These are phyloP conservation scores for Wickerhamomyces hampshirensis DNA, from an alignment of 805 yeast species.

Conservation along the genomic window DNA sequence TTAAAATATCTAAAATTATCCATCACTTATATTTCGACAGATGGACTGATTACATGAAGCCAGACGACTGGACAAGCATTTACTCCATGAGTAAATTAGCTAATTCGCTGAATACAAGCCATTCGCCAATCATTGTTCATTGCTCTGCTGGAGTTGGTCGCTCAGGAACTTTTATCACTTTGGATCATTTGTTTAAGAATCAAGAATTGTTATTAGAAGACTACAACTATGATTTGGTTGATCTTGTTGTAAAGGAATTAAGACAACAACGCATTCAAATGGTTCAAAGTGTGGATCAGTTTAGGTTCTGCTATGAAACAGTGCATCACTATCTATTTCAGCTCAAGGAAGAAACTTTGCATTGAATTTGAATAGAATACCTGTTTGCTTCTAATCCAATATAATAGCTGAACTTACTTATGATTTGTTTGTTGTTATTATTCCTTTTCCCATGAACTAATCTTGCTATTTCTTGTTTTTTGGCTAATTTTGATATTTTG, in stretches of 20 bases:
- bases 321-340: conserved; percentile 6
- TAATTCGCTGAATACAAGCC: conserved; percentile 21
- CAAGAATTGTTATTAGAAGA: not conserved
- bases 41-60: conserved; percentile 83
- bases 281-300: conserved; percentile 48
- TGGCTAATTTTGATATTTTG: no score
- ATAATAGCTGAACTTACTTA: no score
- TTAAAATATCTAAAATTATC: conserved; percentile 33
- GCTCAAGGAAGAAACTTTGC: no score
- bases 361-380: no score
- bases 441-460: not conserved
- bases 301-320: conserved; percentile 39
- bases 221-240: conserved; percentile 31
- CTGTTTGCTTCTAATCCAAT: no score
- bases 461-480: not conserved
- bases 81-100: conserved; percentile 27
- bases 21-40: conserved; percentile 68
- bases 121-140: conserved; percentile 61
- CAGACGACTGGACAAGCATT: conserved; percentile 35
- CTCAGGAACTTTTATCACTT: conserved; percentile 80
- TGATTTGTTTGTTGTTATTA: not conserved
- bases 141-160: conserved; percentile 98
- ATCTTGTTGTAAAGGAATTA: conserved; percentile 34
- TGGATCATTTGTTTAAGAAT: conserved; percentile 43
- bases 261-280: conserved; percentile 42